These are phyloP conservation scores for Phytophthora macrochlamydospora DNA, from an alignment of 352 stramenopile genomes.

Conservation along the genomic window DNA sequence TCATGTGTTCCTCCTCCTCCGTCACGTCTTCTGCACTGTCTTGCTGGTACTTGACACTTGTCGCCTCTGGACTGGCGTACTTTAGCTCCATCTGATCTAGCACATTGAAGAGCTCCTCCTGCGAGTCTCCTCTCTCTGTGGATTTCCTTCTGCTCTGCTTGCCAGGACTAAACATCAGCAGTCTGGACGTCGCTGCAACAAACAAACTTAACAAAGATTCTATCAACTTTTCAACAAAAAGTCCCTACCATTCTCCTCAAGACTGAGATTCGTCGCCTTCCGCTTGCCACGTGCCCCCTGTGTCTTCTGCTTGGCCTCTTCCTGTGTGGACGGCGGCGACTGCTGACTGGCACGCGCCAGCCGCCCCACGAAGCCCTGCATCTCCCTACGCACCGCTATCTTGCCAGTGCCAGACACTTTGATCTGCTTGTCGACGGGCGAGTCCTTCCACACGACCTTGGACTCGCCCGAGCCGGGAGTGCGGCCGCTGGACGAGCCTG, in stretches of 20 bases:
- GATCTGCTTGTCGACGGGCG: slow-evolving; percentile 80
- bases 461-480: slow-evolving; percentile 30
- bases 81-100: slow-evolving; percentile 70
- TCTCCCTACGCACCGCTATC: slow-evolving; percentile 64
- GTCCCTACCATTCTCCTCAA: slow-evolving; percentile 29
- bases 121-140: slow-evolving; percentile 41
- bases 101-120: slow-evolving; percentile 65
- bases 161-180: slow-evolving; percentile 58
- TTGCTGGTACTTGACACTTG: slow-evolving; percentile 2
- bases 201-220: neutral
- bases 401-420: slow-evolving; percentile 73
- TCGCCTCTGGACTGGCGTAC: slow-evolving; percentile 46
- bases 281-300: slow-evolving; percentile 8
- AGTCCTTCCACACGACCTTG: slow-evolving; percentile 84
- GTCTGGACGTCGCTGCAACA: slow-evolving; percentile 37
- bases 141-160: slow-evolving; percentile 9
- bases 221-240: slow-evolving; percentile 6
- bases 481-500: slow-evolving; percentile 10
- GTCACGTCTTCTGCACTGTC: neutral
- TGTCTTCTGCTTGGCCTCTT: slow-evolving; percentile 14
- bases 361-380: slow-evolving; percentile 72
- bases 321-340: slow-evolving; percentile 29
- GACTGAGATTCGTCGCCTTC: slow-evolving; percentile 2
- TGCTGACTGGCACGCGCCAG: slow-evolving; percentile 61
- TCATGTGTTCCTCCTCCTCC: slow-evolving; percentile 9